phyloP scores from a whole-genome alignment of 495 filamentous ascomycete species.

The Neurospora sp. region DNA sequence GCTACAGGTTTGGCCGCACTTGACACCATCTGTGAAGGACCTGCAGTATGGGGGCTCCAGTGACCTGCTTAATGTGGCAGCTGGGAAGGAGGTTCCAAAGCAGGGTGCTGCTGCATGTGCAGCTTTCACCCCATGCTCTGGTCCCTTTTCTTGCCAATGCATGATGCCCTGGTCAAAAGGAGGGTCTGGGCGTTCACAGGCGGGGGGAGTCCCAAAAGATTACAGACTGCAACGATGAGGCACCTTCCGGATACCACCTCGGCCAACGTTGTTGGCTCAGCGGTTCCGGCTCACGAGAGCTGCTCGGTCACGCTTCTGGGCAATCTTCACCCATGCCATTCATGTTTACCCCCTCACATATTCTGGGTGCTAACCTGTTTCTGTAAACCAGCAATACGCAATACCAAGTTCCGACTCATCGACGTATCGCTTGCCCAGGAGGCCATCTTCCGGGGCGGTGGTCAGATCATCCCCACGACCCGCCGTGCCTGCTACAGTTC shows the following conservation, averaged over 20 bases:
- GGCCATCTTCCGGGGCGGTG: slow-evolving; percentile 87
- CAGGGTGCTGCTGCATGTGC: not conserved
- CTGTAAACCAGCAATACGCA: slow-evolving; percentile 67
- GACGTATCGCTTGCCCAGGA: slow-evolving; percentile 80
- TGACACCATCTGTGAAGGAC: not conserved
- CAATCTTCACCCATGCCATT: not conserved
- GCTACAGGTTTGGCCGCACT: not conserved
- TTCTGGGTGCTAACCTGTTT: not conserved
- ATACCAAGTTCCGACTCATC: slow-evolving; percentile 89
- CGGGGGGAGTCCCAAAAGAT: not conserved
- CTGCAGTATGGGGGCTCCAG: not conserved
- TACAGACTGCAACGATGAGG: not conserved
- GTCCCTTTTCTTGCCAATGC: not conserved
- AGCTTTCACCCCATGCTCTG: not conserved
- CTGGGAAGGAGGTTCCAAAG: not conserved
- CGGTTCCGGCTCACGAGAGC: not conserved
- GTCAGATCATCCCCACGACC: slow-evolving; percentile 93
- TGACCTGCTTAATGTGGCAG: slow-evolving; percentile 9
- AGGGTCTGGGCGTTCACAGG: not conserved
- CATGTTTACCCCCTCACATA: not conserved
- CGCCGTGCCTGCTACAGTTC: slow-evolving; percentile 86
- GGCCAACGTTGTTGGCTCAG: not conserved
- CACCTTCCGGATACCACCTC: not conserved
- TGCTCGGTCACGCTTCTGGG: not conserved
- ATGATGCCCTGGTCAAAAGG: not conserved